Base-by-base conservation (phyloP, 148 eudicot species). In the Chenopodium album region DNA sequence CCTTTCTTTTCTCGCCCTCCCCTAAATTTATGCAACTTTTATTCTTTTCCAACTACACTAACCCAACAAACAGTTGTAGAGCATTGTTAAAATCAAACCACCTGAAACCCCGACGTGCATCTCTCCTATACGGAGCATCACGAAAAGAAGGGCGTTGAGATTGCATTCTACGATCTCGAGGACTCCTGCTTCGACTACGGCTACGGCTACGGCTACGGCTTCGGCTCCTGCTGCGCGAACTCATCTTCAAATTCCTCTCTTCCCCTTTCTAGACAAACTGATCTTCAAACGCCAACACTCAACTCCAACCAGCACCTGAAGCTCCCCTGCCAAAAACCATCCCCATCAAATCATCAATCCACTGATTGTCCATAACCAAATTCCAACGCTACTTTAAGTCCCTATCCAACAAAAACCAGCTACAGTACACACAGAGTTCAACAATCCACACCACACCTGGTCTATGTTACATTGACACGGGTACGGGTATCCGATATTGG, bases 41-140 rank as follows among this genome's bases (percentile, higher is more conserved):
- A 70, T 31, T 68, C 68, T 79, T 47, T 60, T 3, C 48, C 82
- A 60, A 69, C 80, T 46, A 73, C 69, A 80, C 69, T 48, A 73
- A 63, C 77, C 84, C 84, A 46, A 69, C 73, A 76, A 29, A 66
- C 64, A 79, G 48, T 73, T 29, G 29, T 59, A 79, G 52, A 80
- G 41, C 56, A 82, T 67, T 76, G 50, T 70, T 56, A 85, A 85
- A 84, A 88, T 88, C 90, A 90, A 80, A 88, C 86, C 85, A 95
- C 99, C 99, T 96, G 99, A 89, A 90, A 85, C 98, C 98, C 89
- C 93, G 91, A 34, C 91, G 94, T 34, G 76, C 77, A 75, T 96
- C 99, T 83, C 97, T 92, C 84, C 94, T 92, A 90, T 89, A 96
- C 19, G 99, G 98, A 83, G 97, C 98, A 88, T 92, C 97, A 82